Evolutionary conservation across 2,329 filamentous ascomycete species (phyloP).

Genomic region (Pseudopithomyces maydicus): DNA sequence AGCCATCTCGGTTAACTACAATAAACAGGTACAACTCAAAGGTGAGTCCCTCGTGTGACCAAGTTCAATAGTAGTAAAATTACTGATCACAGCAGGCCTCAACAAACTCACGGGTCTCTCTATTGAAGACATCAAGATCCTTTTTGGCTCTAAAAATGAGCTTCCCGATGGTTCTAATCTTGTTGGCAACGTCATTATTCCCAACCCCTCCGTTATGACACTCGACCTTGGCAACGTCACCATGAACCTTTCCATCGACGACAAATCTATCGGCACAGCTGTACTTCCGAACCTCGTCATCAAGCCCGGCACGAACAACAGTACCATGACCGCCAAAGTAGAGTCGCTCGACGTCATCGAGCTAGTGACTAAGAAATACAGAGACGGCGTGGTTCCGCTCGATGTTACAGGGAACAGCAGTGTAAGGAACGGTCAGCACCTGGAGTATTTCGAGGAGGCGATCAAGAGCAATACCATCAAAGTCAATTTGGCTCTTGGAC

Average conservation of each 20-base stretch:
- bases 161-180: conserved; percentile 63
- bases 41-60: conserved; percentile 43
- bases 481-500: conserved; percentile 54
- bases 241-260: conserved; percentile 63
- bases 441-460: conserved; percentile 63
- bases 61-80: too few species aligned
- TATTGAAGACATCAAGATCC: conserved; percentile 51
- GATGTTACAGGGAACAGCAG: conserved; percentile 60
- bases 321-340: conserved; percentile 60
- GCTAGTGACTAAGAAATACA: conserved; percentile 55
- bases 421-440: conserved; percentile 54
- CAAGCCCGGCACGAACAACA: conserved; percentile 62
- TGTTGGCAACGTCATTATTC: conserved; percentile 62
- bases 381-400: conserved; percentile 60
- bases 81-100: not conserved
- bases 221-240: conserved; percentile 70
- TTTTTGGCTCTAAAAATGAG: conserved; percentile 40
- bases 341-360: conserved; percentile 56
- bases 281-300: conserved; percentile 65
- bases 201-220: conserved; percentile 68
- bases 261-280: conserved; percentile 58
- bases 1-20: conserved; percentile 57
- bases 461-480: conserved; percentile 58
- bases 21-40: conserved; percentile 62
- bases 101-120: conserved; percentile 3